Conservation (phyloP, 305 asterid species). For the Solanum chacoense region DNA sequence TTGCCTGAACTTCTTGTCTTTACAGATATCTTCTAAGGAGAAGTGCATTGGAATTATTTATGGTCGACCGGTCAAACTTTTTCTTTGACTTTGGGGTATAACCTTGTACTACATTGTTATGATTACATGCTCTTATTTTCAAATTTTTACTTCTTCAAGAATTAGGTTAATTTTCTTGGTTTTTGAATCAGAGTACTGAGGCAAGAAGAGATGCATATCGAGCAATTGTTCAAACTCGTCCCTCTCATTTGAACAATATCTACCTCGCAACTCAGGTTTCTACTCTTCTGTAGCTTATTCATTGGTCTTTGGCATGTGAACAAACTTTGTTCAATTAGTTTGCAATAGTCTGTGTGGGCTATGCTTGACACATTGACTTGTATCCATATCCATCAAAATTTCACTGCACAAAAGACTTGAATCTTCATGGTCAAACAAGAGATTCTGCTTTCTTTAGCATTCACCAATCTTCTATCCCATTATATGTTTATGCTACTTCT, state of each 20-base stretch:
- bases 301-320: not conserved
- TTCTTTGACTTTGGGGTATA: slow-evolving; percentile 98
- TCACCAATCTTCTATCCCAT: not conserved
- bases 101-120: slow-evolving; percentile 8
- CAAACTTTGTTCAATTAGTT: not conserved
- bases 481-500: slow-evolving; percentile 2
- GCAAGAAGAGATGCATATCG: slow-evolving; percentile 86
- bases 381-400: not conserved
- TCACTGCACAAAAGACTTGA: not conserved
- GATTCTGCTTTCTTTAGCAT: not conserved
- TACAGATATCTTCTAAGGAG: slow-evolving; percentile 93
- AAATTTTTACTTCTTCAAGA: slow-evolving; percentile 7
- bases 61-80: slow-evolving; percentile 96
- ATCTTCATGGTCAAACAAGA: not conserved
- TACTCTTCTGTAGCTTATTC: slow-evolving; percentile 5
- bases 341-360: not conserved
- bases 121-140: slow-evolving; percentile 10
- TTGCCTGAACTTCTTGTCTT: slow-evolving; percentile 7
- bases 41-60: slow-evolving; percentile 95
- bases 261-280: slow-evolving; percentile 98
- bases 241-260: slow-evolving; percentile 91
- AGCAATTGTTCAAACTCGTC: slow-evolving; percentile 96
- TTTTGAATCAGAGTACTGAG: slow-evolving; percentile 56
- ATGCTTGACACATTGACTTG: not conserved
- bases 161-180: slow-evolving; percentile 7